Base-by-base conservation (phyloP, 2,329 filamentous ascomycete species). In the Epichloe hybrida region DNA sequence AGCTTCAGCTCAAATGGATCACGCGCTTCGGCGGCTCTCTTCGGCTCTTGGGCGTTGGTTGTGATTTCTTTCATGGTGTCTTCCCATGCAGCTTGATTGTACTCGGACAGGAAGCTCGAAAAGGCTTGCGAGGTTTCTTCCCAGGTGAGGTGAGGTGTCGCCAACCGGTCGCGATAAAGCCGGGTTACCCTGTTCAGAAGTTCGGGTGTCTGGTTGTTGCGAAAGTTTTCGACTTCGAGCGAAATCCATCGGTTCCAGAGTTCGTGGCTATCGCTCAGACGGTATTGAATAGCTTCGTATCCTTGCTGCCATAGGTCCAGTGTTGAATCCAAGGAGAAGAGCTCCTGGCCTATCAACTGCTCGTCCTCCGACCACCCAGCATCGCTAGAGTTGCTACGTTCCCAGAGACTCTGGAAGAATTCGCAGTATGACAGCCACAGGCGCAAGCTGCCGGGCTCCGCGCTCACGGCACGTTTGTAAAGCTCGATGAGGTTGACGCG, bases 241-340 rank as follows among this genome's bases (percentile, higher is more conserved):
- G 82, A 79, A 42, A 88, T 74, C 76, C 86, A 91, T 56, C 83
- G 80, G 61, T 90, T 79, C 87, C 87, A 94, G 11, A 93, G 75
- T 51, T 81, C 67, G 62, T 89, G 83, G 61, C 87, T 91, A 63
- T 89, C 85, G 61, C 79, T 79, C 52, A 93, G 71, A 54, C 86
- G 83, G 66, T 83, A 87, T 61, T 83, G 80, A 49, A 86, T 86
- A 41, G 80, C 78, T 54, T 83, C 76, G 57, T 86, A 81, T 37
- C 80, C 87, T 59, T 86, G 76, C 62, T 83, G 79, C 76, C 87
- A 87, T 1, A 87, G 74, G 50, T 79, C 77, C 50, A 87, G 68
- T 44, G 86, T 78, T 45, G 77, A 68, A 36, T 83, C 79, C 55
- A 84, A 77, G 6, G 79, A 79, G 65, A 93, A 91, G 40, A 87